A percentile compares a stretch with the other conserved stretches of the same genome.
Evolutionary conservation across 2,329 filamentous ascomycete species (phyloP).

Genomic region (Penicillium decumbens): DNA sequence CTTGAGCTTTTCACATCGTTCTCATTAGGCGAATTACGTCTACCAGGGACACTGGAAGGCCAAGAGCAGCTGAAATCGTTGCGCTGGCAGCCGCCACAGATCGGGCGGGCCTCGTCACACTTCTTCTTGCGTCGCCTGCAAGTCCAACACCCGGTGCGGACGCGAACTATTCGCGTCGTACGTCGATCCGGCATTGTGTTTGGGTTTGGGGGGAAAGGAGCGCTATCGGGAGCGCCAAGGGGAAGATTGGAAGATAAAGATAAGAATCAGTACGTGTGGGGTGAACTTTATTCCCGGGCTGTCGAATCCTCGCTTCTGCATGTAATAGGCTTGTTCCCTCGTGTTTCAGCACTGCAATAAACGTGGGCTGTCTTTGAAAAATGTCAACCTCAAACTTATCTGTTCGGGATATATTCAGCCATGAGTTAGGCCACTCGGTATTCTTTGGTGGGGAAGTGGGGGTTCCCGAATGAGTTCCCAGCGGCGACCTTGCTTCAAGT

Average conservation of each 20-base stretch:
- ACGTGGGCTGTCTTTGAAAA: too few species aligned
- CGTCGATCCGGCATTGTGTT: constrained; percentile 25
- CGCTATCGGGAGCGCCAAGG: neutral
- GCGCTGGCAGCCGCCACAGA: constrained; percentile 31
- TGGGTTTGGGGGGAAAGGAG: neutral
- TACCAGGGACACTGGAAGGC: constrained; percentile 21
- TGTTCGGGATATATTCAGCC: too few species aligned
- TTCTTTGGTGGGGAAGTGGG: too few species aligned
- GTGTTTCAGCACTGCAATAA: neutral
- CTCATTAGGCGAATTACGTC: constrained; percentile 5
- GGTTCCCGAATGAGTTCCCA: too few species aligned
- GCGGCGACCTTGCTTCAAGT: too few species aligned
- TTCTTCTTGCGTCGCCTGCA: constrained; percentile 34
- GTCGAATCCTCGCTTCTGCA: neutral
- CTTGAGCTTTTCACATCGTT: constrained; percentile 6
- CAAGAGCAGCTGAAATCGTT: constrained; percentile 29
- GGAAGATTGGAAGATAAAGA: neutral
- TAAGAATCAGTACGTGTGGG: neutral
- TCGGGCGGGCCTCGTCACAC: constrained; percentile 33
- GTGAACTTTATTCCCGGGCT: neutral
- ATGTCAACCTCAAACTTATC: too few species aligned
- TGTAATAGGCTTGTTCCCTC: neutral
- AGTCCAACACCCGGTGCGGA: constrained; percentile 31
- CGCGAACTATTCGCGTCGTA: constrained; percentile 29
- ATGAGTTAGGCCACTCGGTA: too few species aligned